Base-by-base conservation (phyloP, 2,329 filamentous ascomycete genomes). In the Pestalotiopsis sp. region DNA sequence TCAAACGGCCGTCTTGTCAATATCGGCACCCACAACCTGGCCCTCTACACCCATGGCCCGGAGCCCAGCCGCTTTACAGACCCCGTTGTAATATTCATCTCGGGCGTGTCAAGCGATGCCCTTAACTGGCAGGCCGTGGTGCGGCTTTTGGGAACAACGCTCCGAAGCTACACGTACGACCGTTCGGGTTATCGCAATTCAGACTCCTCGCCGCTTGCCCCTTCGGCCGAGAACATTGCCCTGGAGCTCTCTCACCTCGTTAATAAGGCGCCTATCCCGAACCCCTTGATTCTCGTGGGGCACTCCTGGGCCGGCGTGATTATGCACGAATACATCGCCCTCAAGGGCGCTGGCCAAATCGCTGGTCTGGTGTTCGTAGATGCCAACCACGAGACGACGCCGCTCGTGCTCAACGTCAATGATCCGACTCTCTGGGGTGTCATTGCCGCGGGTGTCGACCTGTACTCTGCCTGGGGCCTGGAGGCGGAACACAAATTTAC, bases 1-100 rank as follows among this genome's bases (percentile, higher is more conserved):
- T 65, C 68, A 20, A 68, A 70, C 63, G 66, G 67, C 56, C 68
- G 31, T 6, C 69, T 70, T 57, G 66, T 67, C 66, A 67, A 67
- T 11, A 67, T 62, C 36, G 66, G 66, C 66, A 67, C 66, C 5
- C 66, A 67, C 36, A 39, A 27, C 20, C 23, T 63, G 5, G 60
- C 36, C 14, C 60, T 63, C 31, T 68, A 65, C 62, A 56, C 39
- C 9, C 17, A 65, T 36, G 62, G 41, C 23, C 62, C 60, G 23
- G 60, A 39, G 25, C 60, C 66, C 31, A 63, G 23, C 41, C 59
- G 59, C 45, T 41, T 31, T 1, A 25, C 38, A 39, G 66, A 68
- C 9, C 66, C 66, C 59, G 66, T 64, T 9, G 66, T 41, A 14
- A 17, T 64, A 25, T 68, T 68, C 49, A 58, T 68, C 41, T 68